phyloP scores from a whole-genome alignment of 1,139 yeast species.

The Kodamaea derodonti region DNA sequence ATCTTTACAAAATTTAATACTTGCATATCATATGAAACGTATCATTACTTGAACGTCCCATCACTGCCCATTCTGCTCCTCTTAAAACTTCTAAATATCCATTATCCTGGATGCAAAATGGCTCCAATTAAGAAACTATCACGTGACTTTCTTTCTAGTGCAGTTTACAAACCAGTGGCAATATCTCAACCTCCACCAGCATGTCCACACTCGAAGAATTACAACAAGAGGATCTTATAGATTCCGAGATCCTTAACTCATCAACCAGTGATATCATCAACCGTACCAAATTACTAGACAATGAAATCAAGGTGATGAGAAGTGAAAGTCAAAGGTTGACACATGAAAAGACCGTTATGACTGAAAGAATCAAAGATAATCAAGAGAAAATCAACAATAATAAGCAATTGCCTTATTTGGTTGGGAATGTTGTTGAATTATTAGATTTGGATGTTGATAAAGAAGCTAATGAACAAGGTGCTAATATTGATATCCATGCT shows the following conservation, averaged over 20 bases:
- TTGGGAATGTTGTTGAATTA: constrained; percentile 96
- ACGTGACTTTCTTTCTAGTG: constrained; percentile 2
- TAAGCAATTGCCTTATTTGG: constrained; percentile 91
- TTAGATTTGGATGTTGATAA: constrained; percentile 85
- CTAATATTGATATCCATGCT: constrained; percentile 90
- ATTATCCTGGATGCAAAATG: no score
- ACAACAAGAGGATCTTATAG: constrained; percentile 57
- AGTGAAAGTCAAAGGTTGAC: constrained; percentile 87
- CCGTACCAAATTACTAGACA: constrained; percentile 83
- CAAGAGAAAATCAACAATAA: constrained; percentile 95
- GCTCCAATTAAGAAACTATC: no score
- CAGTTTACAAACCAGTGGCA: constrained; percentile 10
- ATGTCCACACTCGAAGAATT: constrained; percentile 74
- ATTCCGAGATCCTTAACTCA: constrained; percentile 74
- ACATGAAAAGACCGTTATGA: constrained; percentile 91
- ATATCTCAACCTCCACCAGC: constrained; percentile 2
- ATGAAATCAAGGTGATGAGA: constrained; percentile 93
- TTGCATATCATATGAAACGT: no score
- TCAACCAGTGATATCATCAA: constrained; percentile 82
- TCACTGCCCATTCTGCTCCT: no score
- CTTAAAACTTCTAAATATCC: no score
- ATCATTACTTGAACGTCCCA: no score
- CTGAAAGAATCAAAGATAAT: constrained; percentile 91
- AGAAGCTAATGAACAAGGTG: constrained; percentile 88
- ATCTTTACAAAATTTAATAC: no score